phyloP scores from a whole-genome alignment of 805 yeast species.

The Spencermartinsiella europaea region DNA sequence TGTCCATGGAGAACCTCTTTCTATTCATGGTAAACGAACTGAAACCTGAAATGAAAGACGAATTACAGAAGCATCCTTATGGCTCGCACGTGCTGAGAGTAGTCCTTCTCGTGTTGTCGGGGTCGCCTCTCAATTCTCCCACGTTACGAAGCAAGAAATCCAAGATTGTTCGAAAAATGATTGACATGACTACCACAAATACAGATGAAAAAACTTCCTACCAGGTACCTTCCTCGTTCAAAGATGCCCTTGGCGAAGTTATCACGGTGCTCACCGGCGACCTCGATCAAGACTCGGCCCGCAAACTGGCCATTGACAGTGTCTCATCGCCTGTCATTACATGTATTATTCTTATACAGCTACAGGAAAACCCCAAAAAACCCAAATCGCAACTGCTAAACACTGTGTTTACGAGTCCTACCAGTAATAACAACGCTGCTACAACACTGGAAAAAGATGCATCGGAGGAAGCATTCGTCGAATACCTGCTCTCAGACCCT shows the following conservation, averaged over 20 bases:
- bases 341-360: slow-evolving; percentile 61
- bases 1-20: slow-evolving; percentile 63
- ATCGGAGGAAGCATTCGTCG: slow-evolving; percentile 55
- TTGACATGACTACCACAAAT: slow-evolving; percentile 73
- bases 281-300: slow-evolving; percentile 43
- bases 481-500: slow-evolving; percentile 74
- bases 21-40: slow-evolving; percentile 62
- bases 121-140: slow-evolving; percentile 71
- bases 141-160: slow-evolving; percentile 76
- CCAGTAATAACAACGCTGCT: slow-evolving; percentile 39
- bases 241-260: slow-evolving; percentile 46
- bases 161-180: slow-evolving; percentile 85
- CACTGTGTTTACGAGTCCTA: slow-evolving; percentile 59
- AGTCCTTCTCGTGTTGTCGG: slow-evolving; percentile 64
- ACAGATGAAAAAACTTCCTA: slow-evolving; percentile 56
- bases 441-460: slow-evolving; percentile 42
- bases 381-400: slow-evolving; percentile 26
- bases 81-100: slow-evolving; percentile 85
- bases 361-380: slow-evolving; percentile 47
- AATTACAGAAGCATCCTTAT: slow-evolving; percentile 69
- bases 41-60: slow-evolving; percentile 46
- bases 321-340: slow-evolving; percentile 77
- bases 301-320: slow-evolving; percentile 73
- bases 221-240: slow-evolving; percentile 67
- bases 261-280: slow-evolving; percentile 31